phyloP scores from a whole-genome alignment of 305 asterid species.

The Andrographis paniculata region DNA sequence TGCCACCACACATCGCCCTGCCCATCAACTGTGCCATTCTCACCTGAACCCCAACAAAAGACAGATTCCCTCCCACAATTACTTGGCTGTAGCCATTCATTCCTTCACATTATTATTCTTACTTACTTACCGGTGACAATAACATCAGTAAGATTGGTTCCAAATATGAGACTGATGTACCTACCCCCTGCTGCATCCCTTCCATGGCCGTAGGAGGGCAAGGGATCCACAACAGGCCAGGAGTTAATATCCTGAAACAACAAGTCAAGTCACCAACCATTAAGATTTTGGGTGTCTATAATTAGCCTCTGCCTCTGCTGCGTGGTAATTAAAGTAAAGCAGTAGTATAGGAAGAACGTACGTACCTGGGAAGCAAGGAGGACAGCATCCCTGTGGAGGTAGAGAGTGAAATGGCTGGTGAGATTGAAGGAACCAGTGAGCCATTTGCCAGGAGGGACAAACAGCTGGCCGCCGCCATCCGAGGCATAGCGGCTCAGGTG shows the following conservation, averaged over 20 bases:
- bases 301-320: too few relatives aligned
- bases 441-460: conserved; percentile 61
- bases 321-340: too few relatives aligned
- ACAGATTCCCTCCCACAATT: too few relatives aligned
- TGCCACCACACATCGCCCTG: conserved; percentile 92
- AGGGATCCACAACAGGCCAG: conserved; percentile 73
- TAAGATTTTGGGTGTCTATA: too few relatives aligned
- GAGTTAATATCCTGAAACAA: conserved; percentile 65
- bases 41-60: conserved; percentile 32
- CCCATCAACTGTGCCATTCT: conserved; percentile 86
- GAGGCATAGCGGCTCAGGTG: conserved; percentile 32
- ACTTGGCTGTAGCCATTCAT: neutral
- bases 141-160: conserved; percentile 79
- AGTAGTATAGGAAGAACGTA: too few relatives aligned
- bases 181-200: conserved; percentile 89
- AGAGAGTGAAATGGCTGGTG: conserved; percentile 61
- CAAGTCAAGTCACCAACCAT: too few relatives aligned
- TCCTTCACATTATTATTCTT: neutral
- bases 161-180: conserved; percentile 76
- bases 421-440: conserved; percentile 55
- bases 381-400: conserved; percentile 42
- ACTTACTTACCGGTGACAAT: conserved; percentile 48
- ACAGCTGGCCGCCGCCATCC: conserved; percentile 44
- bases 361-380: conserved; percentile 67
- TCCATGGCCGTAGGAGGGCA: conserved; percentile 89